phyloP scores from a whole-genome alignment of 495 filamentous ascomycete species.

The Penicillium ochrochloron region DNA sequence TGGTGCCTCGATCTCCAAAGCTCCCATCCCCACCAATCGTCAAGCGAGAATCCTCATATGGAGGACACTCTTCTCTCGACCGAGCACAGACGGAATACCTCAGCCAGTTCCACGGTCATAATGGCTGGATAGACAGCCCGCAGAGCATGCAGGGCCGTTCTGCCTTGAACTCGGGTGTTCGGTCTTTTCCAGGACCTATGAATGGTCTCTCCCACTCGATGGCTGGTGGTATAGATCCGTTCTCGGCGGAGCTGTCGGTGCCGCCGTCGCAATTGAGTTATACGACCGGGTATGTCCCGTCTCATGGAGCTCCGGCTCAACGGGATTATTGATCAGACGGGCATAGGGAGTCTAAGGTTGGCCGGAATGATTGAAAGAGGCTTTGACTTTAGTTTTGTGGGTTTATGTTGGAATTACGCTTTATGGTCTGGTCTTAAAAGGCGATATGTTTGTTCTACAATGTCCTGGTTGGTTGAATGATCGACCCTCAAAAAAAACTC shows the following conservation, averaged over 20 bases:
- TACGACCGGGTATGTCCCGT: slow-evolving; percentile 35
- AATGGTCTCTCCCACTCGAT: slow-evolving; percentile 36
- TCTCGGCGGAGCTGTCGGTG: slow-evolving; percentile 38
- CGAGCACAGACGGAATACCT: slow-evolving; percentile 43
- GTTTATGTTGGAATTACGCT: neutral
- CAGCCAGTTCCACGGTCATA: slow-evolving; percentile 33
- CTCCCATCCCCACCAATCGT: slow-evolving; percentile 45
- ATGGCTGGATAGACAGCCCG: slow-evolving; percentile 36
- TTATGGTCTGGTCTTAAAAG: neutral
- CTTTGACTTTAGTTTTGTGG: neutral
- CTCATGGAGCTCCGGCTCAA: slow-evolving; percentile 36
- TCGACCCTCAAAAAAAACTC: neutral
- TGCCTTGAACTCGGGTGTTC: slow-evolving; percentile 25
- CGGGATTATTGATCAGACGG: slow-evolving; percentile 30
- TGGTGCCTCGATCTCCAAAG: slow-evolving; percentile 45
- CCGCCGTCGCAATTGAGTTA: slow-evolving; percentile 43
- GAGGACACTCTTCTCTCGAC: slow-evolving; percentile 28
- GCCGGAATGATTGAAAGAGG: neutral
- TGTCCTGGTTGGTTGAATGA: neutral
- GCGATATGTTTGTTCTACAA: neutral
- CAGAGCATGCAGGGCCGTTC: slow-evolving; percentile 32
- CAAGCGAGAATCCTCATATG: slow-evolving; percentile 42
- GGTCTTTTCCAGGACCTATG: slow-evolving; percentile 34
- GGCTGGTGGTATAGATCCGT: slow-evolving; percentile 37
- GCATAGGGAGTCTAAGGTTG: neutral